Conservation (phyloP, 495 filamentous ascomycete species). For the Tuber calosporum region DNA sequence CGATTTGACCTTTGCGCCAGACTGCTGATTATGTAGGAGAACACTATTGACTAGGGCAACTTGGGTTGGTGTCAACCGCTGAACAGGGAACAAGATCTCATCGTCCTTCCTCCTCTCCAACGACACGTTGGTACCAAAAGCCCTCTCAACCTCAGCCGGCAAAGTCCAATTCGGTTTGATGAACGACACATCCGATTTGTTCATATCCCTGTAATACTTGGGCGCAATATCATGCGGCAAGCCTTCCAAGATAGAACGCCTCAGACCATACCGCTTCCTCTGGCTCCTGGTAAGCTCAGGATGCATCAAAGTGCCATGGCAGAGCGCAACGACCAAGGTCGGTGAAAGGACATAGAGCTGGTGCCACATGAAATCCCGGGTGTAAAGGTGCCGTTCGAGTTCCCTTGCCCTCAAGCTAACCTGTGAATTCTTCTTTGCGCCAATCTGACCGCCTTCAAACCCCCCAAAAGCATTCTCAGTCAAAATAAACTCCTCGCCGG, state of each 20-base stretch:
- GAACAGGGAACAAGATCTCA: constrained; percentile 40
- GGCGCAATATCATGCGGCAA: constrained; percentile 38
- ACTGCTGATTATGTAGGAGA: constrained; percentile 41
- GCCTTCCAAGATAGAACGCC: constrained; percentile 39
- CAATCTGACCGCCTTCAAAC: constrained; percentile 42
- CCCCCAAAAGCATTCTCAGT: constrained; percentile 43
- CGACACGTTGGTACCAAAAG: constrained; percentile 29
- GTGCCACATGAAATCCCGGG: constrained; percentile 42
- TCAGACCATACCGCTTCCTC: constrained; percentile 41
- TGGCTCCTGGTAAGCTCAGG: constrained; percentile 37
- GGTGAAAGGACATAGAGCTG: constrained; percentile 43
- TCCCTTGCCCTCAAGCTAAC: constrained; percentile 39
- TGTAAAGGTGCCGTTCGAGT: constrained; percentile 38
- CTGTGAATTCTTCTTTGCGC: constrained; percentile 35
- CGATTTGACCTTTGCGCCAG: constrained; percentile 31
- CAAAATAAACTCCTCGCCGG: constrained; percentile 41
- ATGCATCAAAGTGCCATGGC: constrained; percentile 42
- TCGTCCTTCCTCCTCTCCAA: constrained; percentile 33
- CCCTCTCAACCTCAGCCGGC: constrained; percentile 36
- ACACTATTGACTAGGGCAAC: constrained; percentile 41
- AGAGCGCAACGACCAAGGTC: constrained; percentile 40
- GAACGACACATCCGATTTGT: constrained; percentile 35
- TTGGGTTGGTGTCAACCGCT: constrained; percentile 33
- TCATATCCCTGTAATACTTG: constrained; percentile 43
- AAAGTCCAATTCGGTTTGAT: constrained; percentile 35